A percentile compares a stretch with the other conserved stretches of the same genome.
phyloP scores from a whole-genome alignment of 257 asterid genomes.

The Solanum lignicaule region DNA sequence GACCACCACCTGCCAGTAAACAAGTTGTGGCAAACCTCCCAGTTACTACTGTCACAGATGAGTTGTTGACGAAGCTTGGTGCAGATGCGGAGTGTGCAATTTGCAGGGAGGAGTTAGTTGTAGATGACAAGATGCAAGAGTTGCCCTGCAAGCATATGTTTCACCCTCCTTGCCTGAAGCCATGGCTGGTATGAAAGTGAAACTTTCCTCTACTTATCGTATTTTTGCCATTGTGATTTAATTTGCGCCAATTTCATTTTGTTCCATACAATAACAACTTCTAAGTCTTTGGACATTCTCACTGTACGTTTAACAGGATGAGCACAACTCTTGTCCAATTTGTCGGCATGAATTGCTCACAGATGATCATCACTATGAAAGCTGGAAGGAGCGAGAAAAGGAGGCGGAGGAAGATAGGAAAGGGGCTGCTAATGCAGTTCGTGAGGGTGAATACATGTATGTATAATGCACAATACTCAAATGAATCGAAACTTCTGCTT shows the following conservation, averaged over 20 bases:
- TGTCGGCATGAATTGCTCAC: conserved; percentile 91
- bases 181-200: conserved; percentile 76
- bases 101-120: conserved; percentile 71
- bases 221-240: background rate
- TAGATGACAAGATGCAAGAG: conserved; percentile 81
- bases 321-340: conserved; percentile 91
- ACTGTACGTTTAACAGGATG: conserved; percentile 38
- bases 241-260: background rate
- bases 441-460: conserved; percentile 95
- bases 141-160: conserved; percentile 87
- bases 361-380: conserved; percentile 82
- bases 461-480: conserved; percentile 25
- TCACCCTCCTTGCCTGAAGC: conserved; percentile 96
- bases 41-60: conserved; percentile 48
- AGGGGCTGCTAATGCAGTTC: conserved; percentile 94
- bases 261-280: background rate
- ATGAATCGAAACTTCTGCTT: background rate
- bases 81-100: conserved; percentile 78
- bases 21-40: conserved; percentile 95
- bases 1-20: conserved; percentile 94
- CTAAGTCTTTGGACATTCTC: background rate
- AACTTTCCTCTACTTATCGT: background rate
- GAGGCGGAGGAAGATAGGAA: conserved; percentile 96
- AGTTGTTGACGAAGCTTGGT: conserved; percentile 50
- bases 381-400: conserved; percentile 87